Percentiles rank a stretch among this genome's conserved stretches.
These are phyloP conservation scores for Cucurbitaria berberidis DNA, from an alignment of 2,329 filamentous ascomycete species.

Conservation along the genomic window DNA sequence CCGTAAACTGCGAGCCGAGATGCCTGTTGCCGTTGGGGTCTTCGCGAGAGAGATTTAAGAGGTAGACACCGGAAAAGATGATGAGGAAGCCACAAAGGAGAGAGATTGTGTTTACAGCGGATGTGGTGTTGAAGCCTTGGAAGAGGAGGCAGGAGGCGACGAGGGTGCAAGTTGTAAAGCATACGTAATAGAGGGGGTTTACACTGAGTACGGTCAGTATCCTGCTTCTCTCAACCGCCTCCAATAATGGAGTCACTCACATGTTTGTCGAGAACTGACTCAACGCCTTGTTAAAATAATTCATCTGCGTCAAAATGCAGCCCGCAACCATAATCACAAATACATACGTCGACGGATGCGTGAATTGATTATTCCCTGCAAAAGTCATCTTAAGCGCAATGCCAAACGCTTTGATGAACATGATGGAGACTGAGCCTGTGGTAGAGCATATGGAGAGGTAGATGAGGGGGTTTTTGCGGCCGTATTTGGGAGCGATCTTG, in stretches of 20 bases:
- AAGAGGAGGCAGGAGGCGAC: slow-evolving; percentile 96
- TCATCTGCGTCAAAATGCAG: slow-evolving; percentile 99
- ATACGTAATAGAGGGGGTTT: slow-evolving; percentile 96
- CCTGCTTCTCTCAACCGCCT: not conserved
- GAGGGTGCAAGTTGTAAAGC: slow-evolving; percentile 92
- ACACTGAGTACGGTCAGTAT: slow-evolving; percentile 63
- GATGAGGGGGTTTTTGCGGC: slow-evolving; percentile 93
- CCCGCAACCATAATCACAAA: slow-evolving; percentile 92
- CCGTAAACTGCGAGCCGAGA: slow-evolving; percentile 61
- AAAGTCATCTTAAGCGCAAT: slow-evolving; percentile 97
- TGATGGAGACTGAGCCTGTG: slow-evolving; percentile 95
- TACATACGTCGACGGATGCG: slow-evolving; percentile 93
- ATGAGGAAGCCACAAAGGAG: slow-evolving; percentile 91
- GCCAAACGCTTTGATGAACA: slow-evolving; percentile 98
- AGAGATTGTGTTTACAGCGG: slow-evolving; percentile 89
- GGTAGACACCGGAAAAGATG: slow-evolving; percentile 94
- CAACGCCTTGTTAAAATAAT: slow-evolving; percentile 99
- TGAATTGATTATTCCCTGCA: slow-evolving; percentile 92
- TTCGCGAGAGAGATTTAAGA: slow-evolving; percentile 91
- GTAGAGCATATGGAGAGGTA: slow-evolving; percentile 98
- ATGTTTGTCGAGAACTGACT: slow-evolving; percentile 97
- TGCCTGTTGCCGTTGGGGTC: slow-evolving; percentile 81
- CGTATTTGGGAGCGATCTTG: slow-evolving; percentile 84
- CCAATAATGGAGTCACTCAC: slow-evolving; percentile 60
- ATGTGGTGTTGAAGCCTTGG: slow-evolving; percentile 92